These are phyloP conservation scores for Elsinoe arachidis DNA, from an alignment of 2,329 filamentous ascomycete genomes.

Conservation along the genomic window DNA sequence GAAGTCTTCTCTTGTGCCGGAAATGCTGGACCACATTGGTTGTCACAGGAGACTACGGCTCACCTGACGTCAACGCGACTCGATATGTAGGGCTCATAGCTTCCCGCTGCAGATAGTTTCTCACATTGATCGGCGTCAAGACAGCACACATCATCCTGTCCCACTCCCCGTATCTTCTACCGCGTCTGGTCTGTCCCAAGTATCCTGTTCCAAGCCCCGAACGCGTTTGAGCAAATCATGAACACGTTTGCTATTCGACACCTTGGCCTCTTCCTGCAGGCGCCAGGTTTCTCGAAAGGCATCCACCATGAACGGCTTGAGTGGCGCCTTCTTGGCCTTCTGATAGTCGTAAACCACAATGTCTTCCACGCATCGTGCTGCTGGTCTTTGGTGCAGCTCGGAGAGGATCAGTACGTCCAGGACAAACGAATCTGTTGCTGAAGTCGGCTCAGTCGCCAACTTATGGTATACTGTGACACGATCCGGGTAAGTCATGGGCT, in stretches of 20 bases:
- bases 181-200: conserved; percentile 65
- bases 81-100: neutral
- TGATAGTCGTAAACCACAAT: conserved; percentile 71
- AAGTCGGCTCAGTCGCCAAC: conserved; percentile 47
- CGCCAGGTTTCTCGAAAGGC: conserved; percentile 52
- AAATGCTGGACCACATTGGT: neutral
- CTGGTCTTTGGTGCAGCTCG: conserved; percentile 61
- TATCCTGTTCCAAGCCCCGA: conserved; percentile 56
- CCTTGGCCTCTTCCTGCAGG: conserved; percentile 52
- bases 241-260: conserved; percentile 45
- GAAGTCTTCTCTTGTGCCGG: neutral
- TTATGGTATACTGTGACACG: conserved; percentile 77
- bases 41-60: neutral
- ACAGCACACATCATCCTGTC: neutral
- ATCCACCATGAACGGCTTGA: conserved; percentile 54
- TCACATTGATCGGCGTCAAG: neutral
- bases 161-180: conserved; percentile 42
- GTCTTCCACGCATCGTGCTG: conserved; percentile 69
- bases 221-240: conserved; percentile 50
- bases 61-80: conserved; percentile 5
- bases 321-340: conserved; percentile 45
- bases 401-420: conserved; percentile 62
- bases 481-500: conserved; percentile 81
- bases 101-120: neutral
- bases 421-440: conserved; percentile 46